Base-by-base conservation (phyloP, 2,329 filamentous ascomycete genomes). In the Aspergillus sp. region DNA sequence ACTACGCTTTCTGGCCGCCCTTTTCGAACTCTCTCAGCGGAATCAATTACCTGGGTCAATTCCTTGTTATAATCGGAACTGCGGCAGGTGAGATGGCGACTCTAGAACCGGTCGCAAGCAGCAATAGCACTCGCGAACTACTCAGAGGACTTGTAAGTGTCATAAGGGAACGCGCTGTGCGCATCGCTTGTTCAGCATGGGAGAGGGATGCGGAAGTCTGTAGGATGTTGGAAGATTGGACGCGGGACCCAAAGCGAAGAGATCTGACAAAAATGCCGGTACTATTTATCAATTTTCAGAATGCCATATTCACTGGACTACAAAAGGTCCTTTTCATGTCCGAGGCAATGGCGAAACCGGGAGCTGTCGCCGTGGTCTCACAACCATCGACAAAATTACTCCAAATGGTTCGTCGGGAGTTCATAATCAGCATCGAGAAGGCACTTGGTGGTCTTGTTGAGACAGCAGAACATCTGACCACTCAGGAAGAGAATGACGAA, bases 291-390 rank as follows among this genome's bases (percentile, higher is more conserved):
- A 85, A 90, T 0, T 96, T 96, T 69, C 93, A 98, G 69, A 89
- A 87, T 55, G 85, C 89, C 6, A 81, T 99, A 12, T 80, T 99
- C 19, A 82, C 82, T 1, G 92, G 93, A 55, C 90, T 98, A 86
- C 95, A 99, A 74, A 96, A 93, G 78, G 96, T 98, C 54, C 81
- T 97, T 27, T 99, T 97, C 72, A 88, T 99, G 44, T 89, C 90
- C 1, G 93, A 97, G 64, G 90, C 91, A 21, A 89, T 87, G 79
- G 84, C 82, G 45, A 92, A 90, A 73, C 83, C 89, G 8, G 89
- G 86, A 23, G 84, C 87, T 5, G 85, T 82, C 47, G 87, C 91
- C 68, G 92, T 99, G 62, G 87, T 98, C 56, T 84, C 89, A 23
- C 89, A 93, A 17, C 96, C 95, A 5, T 88, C 91, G 37, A 82